Conservation (phyloP, 2,329 filamentous ascomycete species). For the Aspergillus carbonarius region DNA sequence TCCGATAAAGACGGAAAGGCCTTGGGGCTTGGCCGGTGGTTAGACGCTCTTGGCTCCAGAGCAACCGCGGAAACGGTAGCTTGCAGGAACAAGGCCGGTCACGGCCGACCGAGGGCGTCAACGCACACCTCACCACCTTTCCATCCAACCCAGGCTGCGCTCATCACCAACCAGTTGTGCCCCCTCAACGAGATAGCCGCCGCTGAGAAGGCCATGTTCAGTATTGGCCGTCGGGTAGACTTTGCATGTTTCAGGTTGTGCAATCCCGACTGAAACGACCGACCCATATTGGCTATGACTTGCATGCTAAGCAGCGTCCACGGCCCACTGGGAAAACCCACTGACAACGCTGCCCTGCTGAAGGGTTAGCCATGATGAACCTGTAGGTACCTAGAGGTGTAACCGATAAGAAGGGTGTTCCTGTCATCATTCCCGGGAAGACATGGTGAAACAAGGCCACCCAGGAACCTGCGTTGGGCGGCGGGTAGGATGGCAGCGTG, state of each 20-base stretch:
- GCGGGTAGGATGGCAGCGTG: neutral
- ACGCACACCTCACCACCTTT: neutral
- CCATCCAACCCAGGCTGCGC: neutral
- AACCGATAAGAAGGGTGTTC: conserved; percentile 65
- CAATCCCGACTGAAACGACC: conserved; percentile 7
- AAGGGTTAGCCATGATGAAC: neutral
- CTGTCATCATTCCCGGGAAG: neutral
- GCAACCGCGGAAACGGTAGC: conserved; percentile 3
- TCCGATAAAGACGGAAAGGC: conserved; percentile 4
- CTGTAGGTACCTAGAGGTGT: conserved; percentile 46
- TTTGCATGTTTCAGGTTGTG: conserved; percentile 13
- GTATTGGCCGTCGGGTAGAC: neutral
- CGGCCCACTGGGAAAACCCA: conserved; percentile 7
- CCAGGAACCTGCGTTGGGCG: neutral
- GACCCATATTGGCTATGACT: conserved; percentile 11
- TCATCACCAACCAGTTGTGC: neutral
- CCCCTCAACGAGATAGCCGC: conserved; percentile 69
- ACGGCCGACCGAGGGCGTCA: conserved; percentile 1
- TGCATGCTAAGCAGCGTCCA: neutral
- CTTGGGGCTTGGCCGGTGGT: conserved; percentile 6
- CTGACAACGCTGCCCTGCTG: neutral
- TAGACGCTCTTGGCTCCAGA: conserved; percentile 2
- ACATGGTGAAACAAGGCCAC: conserved; percentile 2
- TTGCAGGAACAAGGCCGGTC: conserved; percentile 1
- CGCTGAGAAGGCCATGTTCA: neutral